Percentiles rank a stretch among this genome's conserved stretches.
Conservation (phyloP, 306 rosid genomes). For the Mimosa bimucronata region DNA sequence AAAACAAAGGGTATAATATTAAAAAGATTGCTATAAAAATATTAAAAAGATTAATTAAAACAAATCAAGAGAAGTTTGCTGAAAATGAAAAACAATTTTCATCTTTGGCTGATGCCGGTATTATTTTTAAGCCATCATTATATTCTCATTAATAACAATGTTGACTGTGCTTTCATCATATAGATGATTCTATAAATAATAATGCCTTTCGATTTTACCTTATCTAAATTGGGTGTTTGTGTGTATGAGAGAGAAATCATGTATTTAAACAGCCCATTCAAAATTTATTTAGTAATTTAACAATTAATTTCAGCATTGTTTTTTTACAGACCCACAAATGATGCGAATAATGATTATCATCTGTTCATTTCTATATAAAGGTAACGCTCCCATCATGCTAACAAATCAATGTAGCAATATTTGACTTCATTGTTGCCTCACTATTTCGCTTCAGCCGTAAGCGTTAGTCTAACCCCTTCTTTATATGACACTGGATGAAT, state of each 20-base stretch:
- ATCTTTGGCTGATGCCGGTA: background rate
- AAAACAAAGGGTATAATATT: too few species aligned
- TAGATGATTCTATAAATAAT: too few species aligned
- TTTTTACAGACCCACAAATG: background rate
- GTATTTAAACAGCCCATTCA: background rate
- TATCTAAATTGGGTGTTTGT: too few species aligned
- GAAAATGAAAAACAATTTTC: background rate
- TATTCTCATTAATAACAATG: background rate
- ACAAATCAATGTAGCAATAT: conserved; percentile 15
- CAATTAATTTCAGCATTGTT: background rate
- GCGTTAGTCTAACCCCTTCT: conserved; percentile 76
- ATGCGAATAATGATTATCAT: background rate
- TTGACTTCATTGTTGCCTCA: conserved; percentile 39
- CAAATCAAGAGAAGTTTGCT: background rate
- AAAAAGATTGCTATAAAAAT: too few species aligned
- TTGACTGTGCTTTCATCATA: background rate
- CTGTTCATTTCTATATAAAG: conserved; percentile 1
- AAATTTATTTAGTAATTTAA: background rate
- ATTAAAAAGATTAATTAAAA: too few species aligned
- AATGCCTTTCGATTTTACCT: too few species aligned
- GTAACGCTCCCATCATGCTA: conserved; percentile 19
- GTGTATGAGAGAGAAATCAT: background rate
- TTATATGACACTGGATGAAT: conserved; percentile 64
- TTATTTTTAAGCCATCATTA: background rate
- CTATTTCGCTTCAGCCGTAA: conserved; percentile 48